Conservation (phyloP, 1,284 basidiomycete species). For the Cryptococcus maquisensis region DNA sequence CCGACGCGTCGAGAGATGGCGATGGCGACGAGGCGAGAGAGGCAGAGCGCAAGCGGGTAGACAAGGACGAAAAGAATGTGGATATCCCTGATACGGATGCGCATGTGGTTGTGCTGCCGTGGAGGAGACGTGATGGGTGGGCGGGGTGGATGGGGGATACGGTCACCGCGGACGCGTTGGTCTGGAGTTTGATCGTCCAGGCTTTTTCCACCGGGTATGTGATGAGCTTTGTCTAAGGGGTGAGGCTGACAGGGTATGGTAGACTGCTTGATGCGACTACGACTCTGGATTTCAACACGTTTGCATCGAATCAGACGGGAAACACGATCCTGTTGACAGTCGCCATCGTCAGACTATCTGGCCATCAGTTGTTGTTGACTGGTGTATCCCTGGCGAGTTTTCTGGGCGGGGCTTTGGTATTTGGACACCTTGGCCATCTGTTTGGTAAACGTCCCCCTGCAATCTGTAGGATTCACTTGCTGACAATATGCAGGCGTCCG, state of each 20-base stretch:
- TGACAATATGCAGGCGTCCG: conserved; percentile 22
- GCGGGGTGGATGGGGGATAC: conserved; percentile 29
- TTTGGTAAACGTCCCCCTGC: conserved; percentile 25
- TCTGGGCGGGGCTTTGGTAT: conserved; percentile 32
- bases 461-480: background rate
- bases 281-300: conserved; percentile 44
- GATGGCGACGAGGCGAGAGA: too few species aligned
- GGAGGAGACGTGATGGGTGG: conserved; percentile 23
- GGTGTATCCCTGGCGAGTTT: conserved; percentile 39
- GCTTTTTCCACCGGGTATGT: conserved; percentile 39
- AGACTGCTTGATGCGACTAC: conserved; percentile 46
- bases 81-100: background rate
- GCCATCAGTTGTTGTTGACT: conserved; percentile 30
- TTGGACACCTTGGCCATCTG: conserved; percentile 41
- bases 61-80: background rate
- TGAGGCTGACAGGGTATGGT: background rate
- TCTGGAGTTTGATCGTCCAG: conserved; percentile 33
- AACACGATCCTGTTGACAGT: conserved; percentile 49
- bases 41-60: too few species aligned
- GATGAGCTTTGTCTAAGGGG: background rate
- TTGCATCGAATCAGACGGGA: conserved; percentile 47
- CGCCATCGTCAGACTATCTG: conserved; percentile 27
- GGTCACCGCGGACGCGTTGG: conserved; percentile 24
- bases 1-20: too few species aligned
- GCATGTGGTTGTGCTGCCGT: conserved; percentile 12